Evolutionary conservation across 2,329 filamentous ascomycete species (phyloP), one percentile per base, ranked within the genome.

Genomic region (Ophiocordyceps camponoti-leonardi): DNA sequence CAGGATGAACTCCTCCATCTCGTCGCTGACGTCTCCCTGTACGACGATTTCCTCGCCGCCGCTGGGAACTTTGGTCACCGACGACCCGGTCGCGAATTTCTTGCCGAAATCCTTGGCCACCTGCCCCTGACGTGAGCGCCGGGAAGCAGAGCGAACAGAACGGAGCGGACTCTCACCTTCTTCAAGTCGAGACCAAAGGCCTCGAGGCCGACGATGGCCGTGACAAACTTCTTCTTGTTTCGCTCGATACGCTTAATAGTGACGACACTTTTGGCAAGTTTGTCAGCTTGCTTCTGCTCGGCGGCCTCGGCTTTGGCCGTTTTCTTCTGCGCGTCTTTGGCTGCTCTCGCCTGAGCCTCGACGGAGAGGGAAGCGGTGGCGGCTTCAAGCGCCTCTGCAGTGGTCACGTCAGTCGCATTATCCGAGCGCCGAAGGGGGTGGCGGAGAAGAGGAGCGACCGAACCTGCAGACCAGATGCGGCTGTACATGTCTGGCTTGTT

Each of bases 151-250:
- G 12, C 14, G 41, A 23, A 30, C 23, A 18, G 16, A 11, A 18
- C 22, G 16, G 14, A 40, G 6, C 10, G 41, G 23, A 11, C 26
- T 8, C 51, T 28, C 46, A 68, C 74, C 69, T 95, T 96, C 66
- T 98, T 98, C 57, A 95, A 73, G 47, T 96, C 90, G 40, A 96
- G 64, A 0, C 86, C 86, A 58, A 95, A 94, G 0, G 82, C 79
- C 62, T 98, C 92, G 19, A 98, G 71, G 0, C 92, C 92, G 7
- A 78, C 78, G n/a, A 98, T 80, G 16, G 88, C 82, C 1, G 92
- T 98, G 46, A 98, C 88, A 61, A 81, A 93, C 69, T 98, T 98
- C 58, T 92, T 79, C 74, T 98, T 98, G 67, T 94, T 96, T 51
- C 92, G 80, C 72, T 96, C 92, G 55, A 98, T 92, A 23, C 92